Base-by-base conservation (phyloP, 495 filamentous ascomycete genomes). In the Hypoxylon fuscum region DNA sequence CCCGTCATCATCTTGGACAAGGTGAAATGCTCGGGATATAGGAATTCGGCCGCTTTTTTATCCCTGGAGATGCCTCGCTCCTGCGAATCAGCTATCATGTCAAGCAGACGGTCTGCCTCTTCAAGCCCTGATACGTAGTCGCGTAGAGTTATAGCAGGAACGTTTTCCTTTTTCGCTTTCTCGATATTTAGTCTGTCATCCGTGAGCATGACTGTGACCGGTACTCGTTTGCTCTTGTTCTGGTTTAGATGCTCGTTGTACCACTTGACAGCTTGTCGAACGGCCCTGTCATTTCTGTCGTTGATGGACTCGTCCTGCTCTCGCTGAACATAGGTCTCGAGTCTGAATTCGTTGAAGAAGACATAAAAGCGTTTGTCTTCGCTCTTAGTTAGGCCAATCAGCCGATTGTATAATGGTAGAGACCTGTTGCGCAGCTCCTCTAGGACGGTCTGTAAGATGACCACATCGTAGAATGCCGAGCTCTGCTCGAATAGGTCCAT, bases 281-380 rank as follows among this genome's bases (percentile, higher is more conserved):
- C 91, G 18, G 95, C 93, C 51, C 92, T 85, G 69, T 98, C 95
- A 69, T 98, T 98, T 35, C 95, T 85, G 72, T 98, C 95, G 69
- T 98, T 98, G 75, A 98, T 96, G 5, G 87, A 88, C 77, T 98
- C 95, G 18, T 90, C 89, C 18, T 76, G 79, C 21, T 86, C 81
- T 65, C 95, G 82, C 14, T 82, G 75, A 46, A 97, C 84, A 70
- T 97, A 88, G 6, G 95, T 98, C 76, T 98, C 95, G 37, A 90
- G 79, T 35, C 95, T 86, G 70, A 98, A 98, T 55, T 98, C 95
- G 74, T 98, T 98, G 82, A 98, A 98, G 76, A 98, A 98, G 41
- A 98, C 90, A 72, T 97, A 98, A 70, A 96, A 98, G 11, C 93
- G 86, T 77, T 98, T 98, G 31, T 96, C 93, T 68, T 96, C 91